Conservation (phyloP, 2,329 filamentous ascomycete species). For the Pseudogymnoascus sp. region DNA sequence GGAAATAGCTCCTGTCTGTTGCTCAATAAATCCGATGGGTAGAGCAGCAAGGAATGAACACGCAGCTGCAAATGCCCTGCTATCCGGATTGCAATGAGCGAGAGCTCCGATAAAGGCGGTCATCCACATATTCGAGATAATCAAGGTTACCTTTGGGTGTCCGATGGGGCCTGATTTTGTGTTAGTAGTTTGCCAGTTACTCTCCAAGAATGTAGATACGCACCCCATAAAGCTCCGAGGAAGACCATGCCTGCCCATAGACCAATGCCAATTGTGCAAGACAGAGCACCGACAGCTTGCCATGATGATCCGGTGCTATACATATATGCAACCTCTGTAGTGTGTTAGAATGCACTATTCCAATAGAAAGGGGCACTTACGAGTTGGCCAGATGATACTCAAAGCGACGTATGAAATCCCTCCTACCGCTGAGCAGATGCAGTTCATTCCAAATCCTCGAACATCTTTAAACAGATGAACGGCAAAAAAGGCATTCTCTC, state of each 20-base stretch:
- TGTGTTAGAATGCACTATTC: neutral
- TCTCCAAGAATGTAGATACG: neutral
- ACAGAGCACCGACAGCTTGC: constrained; percentile 26
- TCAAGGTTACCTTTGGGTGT: neutral
- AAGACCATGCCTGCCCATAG: constrained; percentile 27
- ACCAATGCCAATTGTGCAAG: constrained; percentile 26
- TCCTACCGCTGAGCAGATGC: constrained; percentile 25
- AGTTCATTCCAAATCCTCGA: constrained; percentile 26
- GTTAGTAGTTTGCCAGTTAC: neutral
- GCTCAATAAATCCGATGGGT: constrained; percentile 12
- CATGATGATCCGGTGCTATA: constrained; percentile 22
- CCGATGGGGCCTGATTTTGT: neutral
- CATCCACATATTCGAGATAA: neutral
- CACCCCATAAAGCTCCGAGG: constrained; percentile 19
- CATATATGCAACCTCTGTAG: neutral
- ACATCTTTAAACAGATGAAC: constrained; percentile 31
- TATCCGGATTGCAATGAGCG: constrained; percentile 16
- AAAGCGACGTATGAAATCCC: constrained; percentile 25
- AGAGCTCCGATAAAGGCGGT: neutral
- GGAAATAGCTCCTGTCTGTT: neutral
- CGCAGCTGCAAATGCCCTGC: constrained; percentile 19
- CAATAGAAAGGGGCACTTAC: constrained; percentile 11
- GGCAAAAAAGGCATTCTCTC: constrained; percentile 22
- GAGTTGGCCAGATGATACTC: constrained; percentile 28
- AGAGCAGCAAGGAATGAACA: constrained; percentile 19